Base-by-base conservation (phyloP, 257 asterid genomes). In the Lantana camara region DNA sequence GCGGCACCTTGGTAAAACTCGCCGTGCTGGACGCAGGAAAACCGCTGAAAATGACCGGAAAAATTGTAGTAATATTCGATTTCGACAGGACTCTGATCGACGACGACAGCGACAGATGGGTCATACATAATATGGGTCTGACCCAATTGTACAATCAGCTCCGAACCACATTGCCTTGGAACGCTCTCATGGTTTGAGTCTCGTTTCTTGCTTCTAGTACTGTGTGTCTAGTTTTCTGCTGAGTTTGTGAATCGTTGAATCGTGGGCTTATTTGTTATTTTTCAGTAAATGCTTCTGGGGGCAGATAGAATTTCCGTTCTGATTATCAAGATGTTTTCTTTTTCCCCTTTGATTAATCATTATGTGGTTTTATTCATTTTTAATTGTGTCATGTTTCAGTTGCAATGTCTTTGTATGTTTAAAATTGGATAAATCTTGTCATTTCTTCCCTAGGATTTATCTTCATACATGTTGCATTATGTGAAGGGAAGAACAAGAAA, bases 111-210 rank as follows among this genome's bases (percentile, higher is more conserved):
- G 40, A 35, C 40, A 35, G 40, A 35, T 35, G 40, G 40, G 11
- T 35, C 7, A 35, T 35, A 41, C 2, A 12, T 0, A 12, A 41
- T 41, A 14, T 10, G n/a, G 5, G 1, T 41, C 4, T 12, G 0
- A 12, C 46, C 46, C 16, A 13, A 41, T 41, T 41, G 46, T 41
- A 8, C 16, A 11, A 41, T 11, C 0, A 41, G 16, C 46, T 41
- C 16, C 46, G 46, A 2, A 15, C 46, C 46, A 41, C 46, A 41
- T 41, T 41, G 46, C 46, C 94, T 37, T 91, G 98, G 98, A 88
- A 80, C 54, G 55, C 87, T 72, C 96, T 91, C 77, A 84, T 88
- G 96, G 98, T 91, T 22, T 46, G 77, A 56, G 2, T 27, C n/a
- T n/a, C n/a, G 15, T 49, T 67, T 35, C 49, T 56, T 12, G 8